phyloP scores from a whole-genome alignment of 495 filamentous ascomycete genomes.

The Lophiostoma macrostomum region DNA sequence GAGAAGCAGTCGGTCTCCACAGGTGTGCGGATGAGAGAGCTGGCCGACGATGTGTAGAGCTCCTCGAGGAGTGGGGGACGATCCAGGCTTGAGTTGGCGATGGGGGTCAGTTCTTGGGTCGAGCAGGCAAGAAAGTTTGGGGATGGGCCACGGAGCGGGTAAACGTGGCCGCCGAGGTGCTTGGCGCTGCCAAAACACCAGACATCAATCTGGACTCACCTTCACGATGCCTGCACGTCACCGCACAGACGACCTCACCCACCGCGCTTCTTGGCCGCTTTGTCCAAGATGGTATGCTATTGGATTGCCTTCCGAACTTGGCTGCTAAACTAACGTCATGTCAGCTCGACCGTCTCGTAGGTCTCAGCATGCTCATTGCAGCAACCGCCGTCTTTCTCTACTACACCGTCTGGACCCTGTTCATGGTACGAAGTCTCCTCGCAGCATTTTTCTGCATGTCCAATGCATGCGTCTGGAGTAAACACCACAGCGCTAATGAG shows the following conservation, averaged over 20 bases:
- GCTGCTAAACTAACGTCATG: slow-evolving; percentile 14
- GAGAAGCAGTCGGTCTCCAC: too few relatives aligned
- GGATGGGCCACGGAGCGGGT: too few relatives aligned
- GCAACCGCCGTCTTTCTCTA: slow-evolving; percentile 96
- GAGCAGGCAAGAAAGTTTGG: too few relatives aligned
- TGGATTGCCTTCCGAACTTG: slow-evolving; percentile 8
- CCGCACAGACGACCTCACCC: not conserved
- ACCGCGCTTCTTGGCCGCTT: not conserved
- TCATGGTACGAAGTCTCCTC: slow-evolving; percentile 95
- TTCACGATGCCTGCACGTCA: not conserved
- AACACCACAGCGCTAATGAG: not conserved
- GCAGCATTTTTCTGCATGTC: not conserved
- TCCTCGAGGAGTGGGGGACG: too few relatives aligned
- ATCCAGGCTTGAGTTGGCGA: too few relatives aligned
- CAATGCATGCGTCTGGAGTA: not conserved
- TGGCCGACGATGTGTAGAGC: too few relatives aligned
- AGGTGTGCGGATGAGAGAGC: too few relatives aligned
- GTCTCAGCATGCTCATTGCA: slow-evolving; percentile 95
- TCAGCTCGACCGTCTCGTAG: slow-evolving; percentile 92
- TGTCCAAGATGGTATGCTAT: slow-evolving; percentile 4
- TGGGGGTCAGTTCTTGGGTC: too few relatives aligned
- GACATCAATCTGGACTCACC: too few relatives aligned
- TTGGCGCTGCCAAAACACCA: too few relatives aligned
- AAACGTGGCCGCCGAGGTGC: too few relatives aligned
- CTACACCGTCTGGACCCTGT: slow-evolving; percentile 95